Conservation (phyloP, 768 basidiomycete genomes). For the Pleurotus eryngii region DNA sequence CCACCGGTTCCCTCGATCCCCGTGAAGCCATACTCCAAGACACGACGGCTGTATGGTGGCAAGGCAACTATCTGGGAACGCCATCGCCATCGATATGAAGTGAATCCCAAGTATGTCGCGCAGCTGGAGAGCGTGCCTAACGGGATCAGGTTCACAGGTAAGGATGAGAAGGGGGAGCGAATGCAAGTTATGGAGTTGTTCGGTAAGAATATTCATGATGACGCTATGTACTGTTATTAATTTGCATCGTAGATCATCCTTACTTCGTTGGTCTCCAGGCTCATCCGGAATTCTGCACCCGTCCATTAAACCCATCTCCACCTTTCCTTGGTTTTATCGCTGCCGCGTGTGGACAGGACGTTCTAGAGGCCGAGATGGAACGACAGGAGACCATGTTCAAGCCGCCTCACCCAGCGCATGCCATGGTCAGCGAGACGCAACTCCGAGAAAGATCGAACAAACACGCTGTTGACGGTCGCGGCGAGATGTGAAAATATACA, state of each 20-base stretch:
- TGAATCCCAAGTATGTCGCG: slow-evolving; percentile 86
- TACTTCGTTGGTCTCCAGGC: slow-evolving; percentile 94
- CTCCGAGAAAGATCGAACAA: slow-evolving; percentile 2
- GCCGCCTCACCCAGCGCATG: slow-evolving; percentile 72
- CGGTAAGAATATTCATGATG: slow-evolving; percentile 43
- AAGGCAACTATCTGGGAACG: slow-evolving; percentile 88
- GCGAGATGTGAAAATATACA: background rate
- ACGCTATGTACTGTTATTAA: background rate
- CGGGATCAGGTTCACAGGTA: slow-evolving; percentile 70
- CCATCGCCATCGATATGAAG: slow-evolving; percentile 93
- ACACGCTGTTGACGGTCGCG: slow-evolving; percentile 4
- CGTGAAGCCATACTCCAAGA: slow-evolving; percentile 52
- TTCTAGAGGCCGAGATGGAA: slow-evolving; percentile 70
- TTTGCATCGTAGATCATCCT: slow-evolving; percentile 68
- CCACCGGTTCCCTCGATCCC: background rate
- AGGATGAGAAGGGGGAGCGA: slow-evolving; percentile 92
- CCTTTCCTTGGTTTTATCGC: slow-evolving; percentile 96
- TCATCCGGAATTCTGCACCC: slow-evolving; percentile 98
- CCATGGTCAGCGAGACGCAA: slow-evolving; percentile 65
- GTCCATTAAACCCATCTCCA: slow-evolving; percentile 95
- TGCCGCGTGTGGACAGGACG: slow-evolving; percentile 52
- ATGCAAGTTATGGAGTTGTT: slow-evolving; percentile 94
- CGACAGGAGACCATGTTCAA: slow-evolving; percentile 58
- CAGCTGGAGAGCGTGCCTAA: slow-evolving; percentile 49
- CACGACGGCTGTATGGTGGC: slow-evolving; percentile 81